Conservation (phyloP, 345 rosid species). For the Camelina neglecta region DNA sequence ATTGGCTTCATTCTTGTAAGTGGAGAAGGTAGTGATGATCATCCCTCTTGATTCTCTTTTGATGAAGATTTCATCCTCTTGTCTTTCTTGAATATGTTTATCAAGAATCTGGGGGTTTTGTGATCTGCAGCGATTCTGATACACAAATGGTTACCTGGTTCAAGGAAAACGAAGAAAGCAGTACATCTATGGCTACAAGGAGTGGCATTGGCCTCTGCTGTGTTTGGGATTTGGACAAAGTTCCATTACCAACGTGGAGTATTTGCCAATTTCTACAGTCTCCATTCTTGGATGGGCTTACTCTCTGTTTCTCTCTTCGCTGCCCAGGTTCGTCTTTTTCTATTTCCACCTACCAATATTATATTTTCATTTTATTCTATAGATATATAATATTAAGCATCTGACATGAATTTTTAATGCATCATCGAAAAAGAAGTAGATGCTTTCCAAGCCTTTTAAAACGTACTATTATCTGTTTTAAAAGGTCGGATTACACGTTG, state of each 20-base stretch:
- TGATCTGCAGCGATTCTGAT: constrained; percentile 73
- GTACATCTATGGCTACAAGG: constrained; percentile 90
- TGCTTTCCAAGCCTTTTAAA: constrained; percentile 12
- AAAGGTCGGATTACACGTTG: constrained; percentile 28
- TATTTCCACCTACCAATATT: constrained; percentile 29
- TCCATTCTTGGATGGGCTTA: constrained; percentile 99
- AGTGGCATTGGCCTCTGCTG: constrained; percentile 79
- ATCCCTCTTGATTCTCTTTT: neutral
- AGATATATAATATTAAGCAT: neutral
- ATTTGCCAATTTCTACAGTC: constrained; percentile 80
- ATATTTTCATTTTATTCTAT: neutral
- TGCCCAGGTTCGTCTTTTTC: constrained; percentile 64
- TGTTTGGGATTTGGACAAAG: constrained; percentile 90
- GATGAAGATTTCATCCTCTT: neutral
- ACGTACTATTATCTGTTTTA: neutral
- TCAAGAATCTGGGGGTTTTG: constrained; percentile 15
- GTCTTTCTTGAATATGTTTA: neutral
- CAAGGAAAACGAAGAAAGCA: constrained; percentile 80
- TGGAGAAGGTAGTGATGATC: constrained; percentile 74
- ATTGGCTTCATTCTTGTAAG: constrained; percentile 89
- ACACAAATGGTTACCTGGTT: constrained; percentile 91
- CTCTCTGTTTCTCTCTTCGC: constrained; percentile 79
- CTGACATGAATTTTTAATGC: neutral
- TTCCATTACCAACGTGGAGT: constrained; percentile 67
- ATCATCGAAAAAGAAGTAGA: constrained; percentile 10